A percentile compares a stretch with the other conserved stretches of the same genome.
These are phyloP conservation scores for Fusarium virguliforme DNA, from an alignment of 2,329 filamentous ascomycete species.

Conservation along the genomic window DNA sequence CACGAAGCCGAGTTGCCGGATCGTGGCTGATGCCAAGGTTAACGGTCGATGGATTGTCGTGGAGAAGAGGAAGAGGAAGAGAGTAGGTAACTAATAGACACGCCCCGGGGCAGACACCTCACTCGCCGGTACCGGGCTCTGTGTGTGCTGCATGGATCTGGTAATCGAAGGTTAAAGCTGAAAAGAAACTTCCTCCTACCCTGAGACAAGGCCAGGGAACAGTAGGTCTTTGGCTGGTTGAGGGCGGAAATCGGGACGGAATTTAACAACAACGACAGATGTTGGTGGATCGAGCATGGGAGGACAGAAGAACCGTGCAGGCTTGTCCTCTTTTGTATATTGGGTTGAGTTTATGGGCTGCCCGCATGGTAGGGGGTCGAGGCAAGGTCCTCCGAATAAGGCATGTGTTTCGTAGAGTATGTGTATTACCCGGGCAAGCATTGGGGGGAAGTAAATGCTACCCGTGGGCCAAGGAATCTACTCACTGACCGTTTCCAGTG, in stretches of 20 bases:
- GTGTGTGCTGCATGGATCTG: slow-evolving; percentile 16
- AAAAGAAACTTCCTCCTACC: slow-evolving; percentile 18
- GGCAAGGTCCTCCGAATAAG: neutral
- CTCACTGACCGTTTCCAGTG: slow-evolving; percentile 8
- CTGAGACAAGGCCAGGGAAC: neutral
- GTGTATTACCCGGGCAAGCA: slow-evolving; percentile 5
- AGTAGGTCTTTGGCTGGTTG: neutral
- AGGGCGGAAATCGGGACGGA: slow-evolving; percentile 1
- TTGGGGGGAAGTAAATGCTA: neutral
- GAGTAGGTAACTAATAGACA: neutral
- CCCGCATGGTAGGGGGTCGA: slow-evolving; percentile 1
- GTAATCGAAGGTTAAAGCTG: slow-evolving; percentile 28
- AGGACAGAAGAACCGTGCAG: neutral
- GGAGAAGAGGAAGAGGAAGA: neutral
- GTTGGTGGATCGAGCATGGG: slow-evolving; percentile 8
- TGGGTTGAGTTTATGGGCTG: slow-evolving; percentile 11
- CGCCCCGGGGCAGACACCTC: too few species aligned
- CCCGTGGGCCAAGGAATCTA: neutral
- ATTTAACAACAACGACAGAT: slow-evolving; percentile 1
- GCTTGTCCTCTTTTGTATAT: neutral
- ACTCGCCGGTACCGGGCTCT: slow-evolving; percentile 2
- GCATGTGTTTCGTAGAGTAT: neutral
- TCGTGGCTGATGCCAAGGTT: slow-evolving; percentile 7
- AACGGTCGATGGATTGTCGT: slow-evolving; percentile 1
- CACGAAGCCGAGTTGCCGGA: slow-evolving; percentile 19